Conservation (phyloP, 2,329 filamentous ascomycete genomes). For the Stenocarpella maydis region DNA sequence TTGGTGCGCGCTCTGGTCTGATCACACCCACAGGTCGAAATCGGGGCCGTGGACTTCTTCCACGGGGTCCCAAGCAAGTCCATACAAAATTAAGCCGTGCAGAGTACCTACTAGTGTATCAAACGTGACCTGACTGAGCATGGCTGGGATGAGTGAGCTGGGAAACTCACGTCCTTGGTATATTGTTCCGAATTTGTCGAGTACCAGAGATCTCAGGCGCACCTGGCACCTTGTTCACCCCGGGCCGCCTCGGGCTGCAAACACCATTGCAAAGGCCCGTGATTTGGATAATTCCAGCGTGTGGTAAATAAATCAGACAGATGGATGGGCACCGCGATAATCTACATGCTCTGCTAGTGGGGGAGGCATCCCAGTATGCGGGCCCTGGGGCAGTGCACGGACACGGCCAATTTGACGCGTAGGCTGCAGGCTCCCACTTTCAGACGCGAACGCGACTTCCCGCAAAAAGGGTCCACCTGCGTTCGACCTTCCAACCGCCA, state of each 20-base stretch:
- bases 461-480: slow-evolving; percentile 17
- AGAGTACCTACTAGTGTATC: too few relatives aligned
- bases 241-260: neutral
- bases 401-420: slow-evolving; percentile 19
- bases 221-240: neutral
- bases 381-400: neutral
- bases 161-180: too few relatives aligned
- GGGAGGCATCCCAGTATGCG: slow-evolving; percentile 8
- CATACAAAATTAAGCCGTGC: neutral
- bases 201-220: neutral
- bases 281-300: too few relatives aligned
- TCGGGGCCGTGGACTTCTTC: neutral
- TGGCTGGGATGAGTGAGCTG: too few relatives aligned
- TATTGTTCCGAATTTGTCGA: neutral
- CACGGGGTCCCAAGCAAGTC: neutral
- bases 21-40: neutral
- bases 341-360: neutral
- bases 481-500: slow-evolving; percentile 21
- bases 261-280: too few relatives aligned
- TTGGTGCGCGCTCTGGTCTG: neutral
- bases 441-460: slow-evolving; percentile 31
- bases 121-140: neutral
- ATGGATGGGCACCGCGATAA: neutral
- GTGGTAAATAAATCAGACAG: neutral
- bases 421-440: slow-evolving; percentile 23